Percentiles rank a stretch among this genome's conserved stretches.
These are phyloP conservation scores for Biscogniauxia sp. DNA, from an alignment of 2,329 filamentous ascomycete genomes.

Conservation along the genomic window DNA sequence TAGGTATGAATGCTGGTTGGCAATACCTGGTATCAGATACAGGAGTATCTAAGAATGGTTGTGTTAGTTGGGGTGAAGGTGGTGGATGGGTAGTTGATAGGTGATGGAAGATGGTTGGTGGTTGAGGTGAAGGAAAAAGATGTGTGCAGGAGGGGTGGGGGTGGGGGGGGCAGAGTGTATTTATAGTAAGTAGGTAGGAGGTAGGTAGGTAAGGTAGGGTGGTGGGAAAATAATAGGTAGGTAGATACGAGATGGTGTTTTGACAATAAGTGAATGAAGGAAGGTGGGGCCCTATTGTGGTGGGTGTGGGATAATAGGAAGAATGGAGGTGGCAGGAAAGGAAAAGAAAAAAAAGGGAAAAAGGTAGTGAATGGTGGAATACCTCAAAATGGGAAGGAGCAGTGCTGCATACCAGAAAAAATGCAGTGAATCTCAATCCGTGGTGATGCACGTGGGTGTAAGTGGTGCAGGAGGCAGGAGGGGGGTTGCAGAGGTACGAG, in stretches of 20 bases:
- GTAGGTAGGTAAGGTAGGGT: neutral
- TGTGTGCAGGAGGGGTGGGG: neutral
- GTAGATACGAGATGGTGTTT: neutral
- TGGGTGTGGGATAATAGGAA: no score
- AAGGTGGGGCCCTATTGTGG: no score
- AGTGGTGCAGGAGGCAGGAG: no score
- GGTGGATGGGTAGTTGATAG: neutral
- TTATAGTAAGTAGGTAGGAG: neutral
- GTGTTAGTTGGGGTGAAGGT: neutral
- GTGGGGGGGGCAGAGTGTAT: neutral
- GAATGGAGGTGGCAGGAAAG: no score
- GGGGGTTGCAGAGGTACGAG: neutral
- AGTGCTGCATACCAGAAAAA: no score
- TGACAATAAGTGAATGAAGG: no score
- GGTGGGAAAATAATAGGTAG: neutral
- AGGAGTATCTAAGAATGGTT: constrained; percentile 1
- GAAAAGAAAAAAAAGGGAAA: no score
- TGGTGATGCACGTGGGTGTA: no score
- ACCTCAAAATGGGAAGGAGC: no score
- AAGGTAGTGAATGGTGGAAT: no score
- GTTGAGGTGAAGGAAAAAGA: no score
- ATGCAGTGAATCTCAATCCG: no score
- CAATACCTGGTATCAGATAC: neutral
- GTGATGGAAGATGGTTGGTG: neutral
- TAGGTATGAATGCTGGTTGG: neutral